Percentiles rank a stretch among this genome's conserved stretches.
These are phyloP conservation scores for Xylaria multiplex DNA, from an alignment of 2,329 filamentous ascomycete genomes.

Conservation along the genomic window DNA sequence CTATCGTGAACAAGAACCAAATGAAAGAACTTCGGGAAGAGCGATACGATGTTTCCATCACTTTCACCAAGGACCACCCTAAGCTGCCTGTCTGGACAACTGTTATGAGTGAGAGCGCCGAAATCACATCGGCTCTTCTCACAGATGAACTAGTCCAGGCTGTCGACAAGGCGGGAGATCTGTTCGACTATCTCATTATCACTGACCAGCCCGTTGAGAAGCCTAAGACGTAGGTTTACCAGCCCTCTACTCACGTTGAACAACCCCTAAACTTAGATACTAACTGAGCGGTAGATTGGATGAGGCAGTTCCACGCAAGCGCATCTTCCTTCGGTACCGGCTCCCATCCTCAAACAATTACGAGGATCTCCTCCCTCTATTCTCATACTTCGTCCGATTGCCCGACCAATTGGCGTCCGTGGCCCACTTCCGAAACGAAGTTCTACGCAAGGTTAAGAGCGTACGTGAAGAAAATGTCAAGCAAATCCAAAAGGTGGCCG, in stretches of 20 bases:
- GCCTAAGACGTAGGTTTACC: slow-evolving; percentile 73
- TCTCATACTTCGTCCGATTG: slow-evolving; percentile 84
- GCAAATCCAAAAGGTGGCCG: slow-evolving; percentile 81
- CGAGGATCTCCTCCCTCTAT: slow-evolving; percentile 74
- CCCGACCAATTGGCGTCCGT: slow-evolving; percentile 79
- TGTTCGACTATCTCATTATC: slow-evolving; percentile 87
- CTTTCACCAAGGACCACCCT: slow-evolving; percentile 88
- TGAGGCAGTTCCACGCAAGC: slow-evolving; percentile 86
- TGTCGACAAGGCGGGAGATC: slow-evolving; percentile 79
- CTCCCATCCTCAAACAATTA: slow-evolving; percentile 73
- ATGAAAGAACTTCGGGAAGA: slow-evolving; percentile 93
- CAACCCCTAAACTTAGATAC: slow-evolving; percentile 22
- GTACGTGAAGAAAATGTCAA: slow-evolving; percentile 83
- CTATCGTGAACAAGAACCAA: slow-evolving; percentile 90
- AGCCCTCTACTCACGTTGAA: not conserved
- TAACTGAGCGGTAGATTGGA: slow-evolving; percentile 69
- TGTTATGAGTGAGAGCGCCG: slow-evolving; percentile 96
- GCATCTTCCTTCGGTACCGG: slow-evolving; percentile 80
- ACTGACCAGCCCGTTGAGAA: slow-evolving; percentile 90
- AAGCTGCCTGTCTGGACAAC: slow-evolving; percentile 92
- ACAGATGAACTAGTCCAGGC: slow-evolving; percentile 88
- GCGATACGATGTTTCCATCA: slow-evolving; percentile 93
- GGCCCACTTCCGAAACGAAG: slow-evolving; percentile 90
- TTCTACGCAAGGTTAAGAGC: slow-evolving; percentile 81
- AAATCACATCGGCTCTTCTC: slow-evolving; percentile 87